phyloP scores from a whole-genome alignment of 345 rosid species.

The Eutrema heterophyllum region DNA sequence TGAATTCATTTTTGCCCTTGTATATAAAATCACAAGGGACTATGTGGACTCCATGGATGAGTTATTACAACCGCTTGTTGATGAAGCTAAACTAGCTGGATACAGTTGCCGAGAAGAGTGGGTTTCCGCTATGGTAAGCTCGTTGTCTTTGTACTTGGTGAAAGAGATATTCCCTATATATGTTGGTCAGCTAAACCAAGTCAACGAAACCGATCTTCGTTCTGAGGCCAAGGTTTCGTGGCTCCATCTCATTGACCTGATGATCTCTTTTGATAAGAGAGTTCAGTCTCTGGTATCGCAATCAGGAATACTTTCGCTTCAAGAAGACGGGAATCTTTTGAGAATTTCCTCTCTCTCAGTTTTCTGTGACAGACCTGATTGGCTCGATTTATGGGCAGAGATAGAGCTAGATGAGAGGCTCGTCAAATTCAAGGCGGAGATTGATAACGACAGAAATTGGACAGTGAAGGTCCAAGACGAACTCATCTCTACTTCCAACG shows the following conservation, averaged over 20 bases:
- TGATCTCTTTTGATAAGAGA: conserved; percentile 79
- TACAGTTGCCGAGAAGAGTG: conserved; percentile 98
- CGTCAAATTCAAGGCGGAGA: conserved; percentile 53
- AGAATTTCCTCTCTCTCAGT: conserved; percentile 76
- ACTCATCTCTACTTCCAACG: conserved; percentile 50
- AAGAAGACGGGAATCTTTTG: conserved; percentile 58
- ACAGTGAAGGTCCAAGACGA: conserved; percentile 57
- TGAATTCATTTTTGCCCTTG: conserved; percentile 86
- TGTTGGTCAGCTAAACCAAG: conserved; percentile 57
- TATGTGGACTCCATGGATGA: conserved; percentile 90
- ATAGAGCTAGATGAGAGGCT: conserved; percentile 65
- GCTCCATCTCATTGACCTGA: conserved; percentile 89
- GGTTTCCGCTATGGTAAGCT: conserved; percentile 89
- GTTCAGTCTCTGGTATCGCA: conserved; percentile 69
- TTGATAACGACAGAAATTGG: conserved; percentile 70
- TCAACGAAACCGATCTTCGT: conserved; percentile 29
- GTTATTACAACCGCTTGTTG: conserved; percentile 88
- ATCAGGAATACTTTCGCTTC: conserved; percentile 74
- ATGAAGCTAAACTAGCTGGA: conserved; percentile 77
- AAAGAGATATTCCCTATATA: conserved; percentile 72
- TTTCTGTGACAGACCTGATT: conserved; percentile 86
- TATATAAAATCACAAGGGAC: conserved; percentile 76
- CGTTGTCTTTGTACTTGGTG: conserved; percentile 64
- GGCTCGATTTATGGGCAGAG: conserved; percentile 92
- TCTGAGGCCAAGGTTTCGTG: conserved; percentile 64